Evolutionary conservation across 148 eudicot genomes (phyloP), one percentile per base, ranked within the genome.

Genomic region (Amaranthus palmeri): DNA sequence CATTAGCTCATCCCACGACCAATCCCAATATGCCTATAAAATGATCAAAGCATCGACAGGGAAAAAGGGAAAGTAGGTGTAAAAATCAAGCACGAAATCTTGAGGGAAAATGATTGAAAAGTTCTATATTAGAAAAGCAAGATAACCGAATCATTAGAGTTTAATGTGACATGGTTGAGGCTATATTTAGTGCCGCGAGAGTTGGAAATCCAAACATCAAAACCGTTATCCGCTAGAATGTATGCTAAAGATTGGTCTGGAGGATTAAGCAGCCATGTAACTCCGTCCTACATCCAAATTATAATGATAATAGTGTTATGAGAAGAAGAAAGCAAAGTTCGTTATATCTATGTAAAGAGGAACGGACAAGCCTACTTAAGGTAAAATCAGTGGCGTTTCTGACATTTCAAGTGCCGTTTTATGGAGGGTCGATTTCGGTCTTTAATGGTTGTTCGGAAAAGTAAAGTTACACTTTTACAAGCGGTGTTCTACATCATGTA

Each of bases 1-100:
- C 49, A 79, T 85, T 42, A 88, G 77, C 61, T 86, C 92, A 77
- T 88, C 92, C 92, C 92, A 88, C 63, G 92, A 74, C 92, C 92
- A 88, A 74, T 86, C 79, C 92, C 92, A 88, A 56, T 82, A 88
- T n/a, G 75, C 88, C 92, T 88, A 56, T 54, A 73, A 42, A 65
- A 18, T 15, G 5, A 59, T 4, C 36, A 5, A 75, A 66, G 8
- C 50, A 52, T 56, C 10, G 43, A 49, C 12, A 47, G 14, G 4
- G 52, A 8, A 48, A 43, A 36, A 15, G n/a, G 25, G 43, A 9
- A 13, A 59, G 55, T 44, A 9, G 25, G 3, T 0, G 6, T 55
- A 25, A 11, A 45, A 61, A n/a, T n/a, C 15, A 50, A 18, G 11
- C n/a, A 9, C 4, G 13, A 53, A 4, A 61, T 8, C 49, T 3